These are phyloP conservation scores for Candida montana DNA, from an alignment of 805 yeast genomes.

Conservation along the genomic window DNA sequence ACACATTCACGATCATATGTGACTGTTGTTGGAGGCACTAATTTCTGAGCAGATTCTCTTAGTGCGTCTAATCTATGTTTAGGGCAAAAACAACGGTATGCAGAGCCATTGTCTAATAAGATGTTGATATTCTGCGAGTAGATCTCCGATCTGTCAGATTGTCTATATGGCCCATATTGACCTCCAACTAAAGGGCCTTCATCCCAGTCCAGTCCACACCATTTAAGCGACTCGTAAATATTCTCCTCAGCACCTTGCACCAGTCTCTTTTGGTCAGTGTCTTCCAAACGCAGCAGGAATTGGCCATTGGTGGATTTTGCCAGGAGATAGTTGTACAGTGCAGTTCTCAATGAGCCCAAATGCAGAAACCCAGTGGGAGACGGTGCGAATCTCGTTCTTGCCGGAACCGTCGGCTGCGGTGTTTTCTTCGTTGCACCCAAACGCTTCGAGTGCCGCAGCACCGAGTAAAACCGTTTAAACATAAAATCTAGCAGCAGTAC, in stretches of 20 bases:
- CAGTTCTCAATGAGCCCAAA: slow-evolving; percentile 89
- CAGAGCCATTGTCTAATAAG: slow-evolving; percentile 60
- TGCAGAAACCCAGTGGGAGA: slow-evolving; percentile 97
- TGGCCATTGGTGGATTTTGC: slow-evolving; percentile 79
- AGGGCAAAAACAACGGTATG: slow-evolving; percentile 84
- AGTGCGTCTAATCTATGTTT: slow-evolving; percentile 67
- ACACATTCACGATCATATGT: slow-evolving; percentile 85
- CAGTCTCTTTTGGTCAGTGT: slow-evolving; percentile 80
- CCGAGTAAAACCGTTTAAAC: slow-evolving; percentile 6
- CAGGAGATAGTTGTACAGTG: slow-evolving; percentile 77
- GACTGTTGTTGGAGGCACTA: slow-evolving; percentile 86
- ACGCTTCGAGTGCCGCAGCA: slow-evolving; percentile 6
- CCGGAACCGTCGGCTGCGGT: slow-evolving; percentile 39
- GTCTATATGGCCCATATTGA: slow-evolving; percentile 69
- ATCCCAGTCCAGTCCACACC: slow-evolving; percentile 75
- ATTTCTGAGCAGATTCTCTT: slow-evolving; percentile 63
- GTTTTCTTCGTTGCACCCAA: slow-evolving; percentile 7
- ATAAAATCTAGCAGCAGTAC: too few species aligned
- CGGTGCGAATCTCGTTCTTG: slow-evolving; percentile 92
- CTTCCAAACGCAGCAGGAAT: slow-evolving; percentile 81
- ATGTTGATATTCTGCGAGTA: slow-evolving; percentile 55
- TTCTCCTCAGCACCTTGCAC: slow-evolving; percentile 79
- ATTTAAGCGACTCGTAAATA: slow-evolving; percentile 65
- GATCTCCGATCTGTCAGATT: slow-evolving; percentile 68
- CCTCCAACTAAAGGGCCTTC: slow-evolving; percentile 62